Base-by-base conservation (phyloP, 2,329 filamentous ascomycete genomes). In the Nothomitra cinnamomea region DNA sequence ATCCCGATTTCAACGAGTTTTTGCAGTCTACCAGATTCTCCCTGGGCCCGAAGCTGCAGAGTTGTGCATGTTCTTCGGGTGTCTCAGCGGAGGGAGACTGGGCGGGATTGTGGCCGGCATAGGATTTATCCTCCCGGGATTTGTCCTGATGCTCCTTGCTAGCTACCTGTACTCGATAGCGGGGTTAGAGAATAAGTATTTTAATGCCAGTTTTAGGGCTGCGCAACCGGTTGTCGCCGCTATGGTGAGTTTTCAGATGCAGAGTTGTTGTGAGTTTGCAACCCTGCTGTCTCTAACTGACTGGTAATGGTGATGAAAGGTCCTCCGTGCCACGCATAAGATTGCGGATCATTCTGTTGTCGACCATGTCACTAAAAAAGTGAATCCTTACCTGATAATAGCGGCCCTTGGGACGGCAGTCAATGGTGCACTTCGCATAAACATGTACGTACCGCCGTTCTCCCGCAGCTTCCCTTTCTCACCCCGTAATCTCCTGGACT, bases 61-160 rank as follows among this genome's bases (percentile, higher is more conserved):
- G 52, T 56, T 66, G 45, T 66, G 63, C 55, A 66, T 66, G 63
- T 66, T 65, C 57, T 66, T 66, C 56, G 62, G 64, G 24, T 66
- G 63, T 54, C 55, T 66, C 53, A 64, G 62, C 17, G 62, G 61
- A 38, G 64, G 64, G 6, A 62, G 63, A 56, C 53, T 65, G 15
- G 64, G 64, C 10, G 63, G 63, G 3, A 58, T 64, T 51, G 56
- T 64, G 56, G 62, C 62, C 7, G 62, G 62, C n/a, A 49, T 64
- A 10, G 62, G 53, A 12, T 64, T 64, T 52, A 60, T 62, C 6
- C 57, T 65, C 50, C 63, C 61, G 13, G 63, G 62, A 2, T 63
- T 64, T 50, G 32, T 63, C 24, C 55, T 63, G 53, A 64, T 64
- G 63, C 55, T 64, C 24, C 47, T 61, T 40, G 62, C 62, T 12